A percentile compares a stretch with the other conserved stretches of the same genome.
Evolutionary conservation across 1,284 basidiomycete species (phyloP).

Genomic region (Trichosporon asahii): DNA sequence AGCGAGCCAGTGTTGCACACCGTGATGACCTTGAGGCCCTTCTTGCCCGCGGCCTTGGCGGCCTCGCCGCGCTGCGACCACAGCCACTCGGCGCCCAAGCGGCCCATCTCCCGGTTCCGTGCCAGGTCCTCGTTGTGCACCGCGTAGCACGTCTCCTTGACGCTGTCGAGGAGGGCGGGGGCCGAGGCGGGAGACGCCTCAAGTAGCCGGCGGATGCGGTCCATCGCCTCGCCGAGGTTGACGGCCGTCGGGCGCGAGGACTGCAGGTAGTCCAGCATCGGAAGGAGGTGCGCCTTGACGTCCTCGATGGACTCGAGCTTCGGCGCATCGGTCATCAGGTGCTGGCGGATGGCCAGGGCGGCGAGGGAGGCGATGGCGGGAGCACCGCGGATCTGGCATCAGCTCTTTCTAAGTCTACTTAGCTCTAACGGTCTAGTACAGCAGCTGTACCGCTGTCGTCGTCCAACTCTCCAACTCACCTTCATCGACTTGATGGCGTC

Average conservation of each 20-base stretch:
- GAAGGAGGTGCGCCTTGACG: constrained; percentile 34
- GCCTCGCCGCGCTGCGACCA: constrained; percentile 55
- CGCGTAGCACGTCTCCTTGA: constrained; percentile 57
- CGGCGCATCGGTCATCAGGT: constrained; percentile 43
- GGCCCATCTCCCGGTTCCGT: constrained; percentile 75
- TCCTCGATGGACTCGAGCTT: constrained; percentile 32
- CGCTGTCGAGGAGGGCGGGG: constrained; percentile 57
- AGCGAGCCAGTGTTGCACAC: constrained; percentile 95
- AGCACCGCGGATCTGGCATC: constrained; percentile 72
- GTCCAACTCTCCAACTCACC: too few relatives aligned
- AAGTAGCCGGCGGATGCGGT: constrained; percentile 60
- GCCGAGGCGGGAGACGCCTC: constrained; percentile 23
- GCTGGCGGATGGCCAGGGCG: constrained; percentile 68
- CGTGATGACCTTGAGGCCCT: constrained; percentile 71
- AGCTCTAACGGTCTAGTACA: too few relatives aligned
- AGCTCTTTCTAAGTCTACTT: too few relatives aligned
- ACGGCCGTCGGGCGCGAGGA: constrained; percentile 90
- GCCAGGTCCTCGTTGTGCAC: constrained; percentile 80
- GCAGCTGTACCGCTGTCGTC: too few relatives aligned
- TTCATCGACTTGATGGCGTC: constrained; percentile 92
- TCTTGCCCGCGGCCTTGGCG: constrained; percentile 47
- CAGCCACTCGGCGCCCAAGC: constrained; percentile 79
- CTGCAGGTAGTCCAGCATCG: constrained; percentile 67
- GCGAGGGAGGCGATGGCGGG: constrained; percentile 92
- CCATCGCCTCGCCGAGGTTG: constrained; percentile 78